Evolutionary conservation across 1,284 basidiomycete genomes (phyloP), one percentile per base, ranked within the genome.

Genomic region (Waitea zeae): DNA sequence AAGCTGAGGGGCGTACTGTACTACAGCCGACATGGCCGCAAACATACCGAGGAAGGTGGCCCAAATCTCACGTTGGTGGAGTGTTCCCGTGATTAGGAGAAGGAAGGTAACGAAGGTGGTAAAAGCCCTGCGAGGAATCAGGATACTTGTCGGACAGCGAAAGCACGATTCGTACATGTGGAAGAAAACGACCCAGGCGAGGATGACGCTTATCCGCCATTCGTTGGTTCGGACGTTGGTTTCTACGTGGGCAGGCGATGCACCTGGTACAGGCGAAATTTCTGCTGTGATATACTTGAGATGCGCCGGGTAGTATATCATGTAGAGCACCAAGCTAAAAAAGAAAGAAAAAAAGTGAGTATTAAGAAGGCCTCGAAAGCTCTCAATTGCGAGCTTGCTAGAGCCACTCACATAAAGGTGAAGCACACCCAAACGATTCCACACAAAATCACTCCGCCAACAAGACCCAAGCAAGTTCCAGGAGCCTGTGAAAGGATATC

Each of bases 1-100:
- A 27, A 97, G 66, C 52, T 97, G 92, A 0, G 90, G 92, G 0
- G 77, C 64, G 47, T 95, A 96, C 53, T 97, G 90, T 14, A 81
- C 59, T 1, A 72, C 69, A 1, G 90, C 81, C 3, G 93, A 68
- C 0, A 74, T 15, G 1, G 83, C 79, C 3, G 83, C 82, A 1
- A 74, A 69, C n/a, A 93, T 59, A 12, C 90, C 90, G 5, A 93
- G 69, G 56, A 92, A 83, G 0, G 78, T 79, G 1, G 89, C 87
- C 77, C 89, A 93, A 11, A 62, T 51, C 2, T 53, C 49, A 13
- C 53, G 58, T 44, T 27, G 46, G 42, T 22, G 52, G 59, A 37
- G 35, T 47, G 64, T 52, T 17, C 53, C 54, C 3, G 59, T 64
- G 17, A 56, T 44, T 14, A 81, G 56, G 18, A 84, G 56, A 44